Percentiles rank a stretch among this genome's conserved stretches.
Evolutionary conservation across 768 basidiomycete species (phyloP).

Genomic region (Podaxis sp.): DNA sequence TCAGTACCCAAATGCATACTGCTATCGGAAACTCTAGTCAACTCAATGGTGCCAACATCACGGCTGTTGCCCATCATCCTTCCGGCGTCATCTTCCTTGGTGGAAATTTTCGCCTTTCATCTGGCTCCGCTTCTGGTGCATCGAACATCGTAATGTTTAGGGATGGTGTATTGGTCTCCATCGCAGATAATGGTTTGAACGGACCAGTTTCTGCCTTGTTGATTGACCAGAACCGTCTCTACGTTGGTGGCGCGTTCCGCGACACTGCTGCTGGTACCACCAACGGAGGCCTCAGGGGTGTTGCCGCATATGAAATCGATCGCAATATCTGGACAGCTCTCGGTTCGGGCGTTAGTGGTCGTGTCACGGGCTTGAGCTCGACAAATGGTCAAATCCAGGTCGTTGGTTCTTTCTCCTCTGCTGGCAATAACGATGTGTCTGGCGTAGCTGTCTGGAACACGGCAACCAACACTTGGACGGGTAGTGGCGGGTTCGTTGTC

Average conservation of each 20-base stretch:
- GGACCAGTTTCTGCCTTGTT: slow-evolving; percentile 69
- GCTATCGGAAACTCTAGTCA: slow-evolving; percentile 48
- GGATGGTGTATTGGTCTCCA: slow-evolving; percentile 44
- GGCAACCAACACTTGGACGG: slow-evolving; percentile 57
- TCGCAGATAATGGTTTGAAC: slow-evolving; percentile 72
- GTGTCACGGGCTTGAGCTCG: slow-evolving; percentile 58
- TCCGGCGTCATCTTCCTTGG: slow-evolving; percentile 69
- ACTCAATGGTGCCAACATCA: slow-evolving; percentile 37
- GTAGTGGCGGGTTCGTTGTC: slow-evolving; percentile 67
- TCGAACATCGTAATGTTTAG: slow-evolving; percentile 74
- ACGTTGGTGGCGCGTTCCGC: slow-evolving; percentile 84
- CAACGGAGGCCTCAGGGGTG: slow-evolving; percentile 45
- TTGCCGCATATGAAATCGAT: slow-evolving; percentile 70
- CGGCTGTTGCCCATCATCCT: slow-evolving; percentile 58
- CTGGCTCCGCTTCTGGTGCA: slow-evolving; percentile 48
- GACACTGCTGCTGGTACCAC: slow-evolving; percentile 56
- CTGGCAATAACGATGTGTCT: slow-evolving; percentile 27
- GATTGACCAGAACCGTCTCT: slow-evolving; percentile 62
- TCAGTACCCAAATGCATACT: slow-evolving; percentile 58
- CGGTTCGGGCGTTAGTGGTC: slow-evolving; percentile 71
- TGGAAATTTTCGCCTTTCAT: slow-evolving; percentile 66
- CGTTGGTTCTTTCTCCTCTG: slow-evolving; percentile 70
- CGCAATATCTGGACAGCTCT: slow-evolving; percentile 65
- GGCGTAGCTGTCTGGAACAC: slow-evolving; percentile 81
- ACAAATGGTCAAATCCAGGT: slow-evolving; percentile 51